These are phyloP conservation scores for Calycina herbarum DNA, from an alignment of 2,329 filamentous ascomycete genomes.

Conservation along the genomic window DNA sequence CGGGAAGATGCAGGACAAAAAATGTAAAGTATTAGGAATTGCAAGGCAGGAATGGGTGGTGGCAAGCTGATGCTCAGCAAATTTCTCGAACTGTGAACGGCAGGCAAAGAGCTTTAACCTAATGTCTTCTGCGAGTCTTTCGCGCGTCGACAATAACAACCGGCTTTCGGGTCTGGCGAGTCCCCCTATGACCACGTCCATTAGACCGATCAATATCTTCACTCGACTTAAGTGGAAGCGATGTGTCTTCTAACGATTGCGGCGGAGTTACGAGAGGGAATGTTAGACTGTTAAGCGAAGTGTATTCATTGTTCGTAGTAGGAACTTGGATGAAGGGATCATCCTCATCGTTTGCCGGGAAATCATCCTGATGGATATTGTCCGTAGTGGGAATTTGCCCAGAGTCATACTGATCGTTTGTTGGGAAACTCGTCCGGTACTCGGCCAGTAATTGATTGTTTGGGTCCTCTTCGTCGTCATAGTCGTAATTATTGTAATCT, in stretches of 20 bases:
- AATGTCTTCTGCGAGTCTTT: not conserved
- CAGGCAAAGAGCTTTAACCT: not conserved
- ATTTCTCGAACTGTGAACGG: too few species aligned
- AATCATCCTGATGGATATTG: not conserved
- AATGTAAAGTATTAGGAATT: too few species aligned
- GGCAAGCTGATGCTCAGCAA: too few species aligned
- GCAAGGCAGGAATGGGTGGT: too few species aligned
- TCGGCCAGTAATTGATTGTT: not conserved
- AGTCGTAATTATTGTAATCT: constrained; percentile 7
- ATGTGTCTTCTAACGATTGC: not conserved
- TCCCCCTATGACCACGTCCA: not conserved
- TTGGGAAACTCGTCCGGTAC: constrained; percentile 9
- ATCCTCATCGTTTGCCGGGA: not conserved
- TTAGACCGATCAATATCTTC: not conserved
- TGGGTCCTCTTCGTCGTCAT: constrained; percentile 2
- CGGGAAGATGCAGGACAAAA: too few species aligned
- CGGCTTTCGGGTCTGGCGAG: not conserved
- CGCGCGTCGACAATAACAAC: not conserved
- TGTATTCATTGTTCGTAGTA: constrained; percentile 10
- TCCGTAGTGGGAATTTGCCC: not conserved
- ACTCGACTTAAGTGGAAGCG: not conserved
- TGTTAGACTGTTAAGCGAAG: constrained; percentile 13
- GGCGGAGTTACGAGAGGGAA: not conserved
- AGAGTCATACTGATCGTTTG: not conserved
- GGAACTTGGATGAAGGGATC: too few species aligned